A percentile compares a stretch with the other conserved stretches of the same genome.
Conservation (phyloP, 192 early-diverging fungal species). For the Rhizophagus clarus region DNA sequence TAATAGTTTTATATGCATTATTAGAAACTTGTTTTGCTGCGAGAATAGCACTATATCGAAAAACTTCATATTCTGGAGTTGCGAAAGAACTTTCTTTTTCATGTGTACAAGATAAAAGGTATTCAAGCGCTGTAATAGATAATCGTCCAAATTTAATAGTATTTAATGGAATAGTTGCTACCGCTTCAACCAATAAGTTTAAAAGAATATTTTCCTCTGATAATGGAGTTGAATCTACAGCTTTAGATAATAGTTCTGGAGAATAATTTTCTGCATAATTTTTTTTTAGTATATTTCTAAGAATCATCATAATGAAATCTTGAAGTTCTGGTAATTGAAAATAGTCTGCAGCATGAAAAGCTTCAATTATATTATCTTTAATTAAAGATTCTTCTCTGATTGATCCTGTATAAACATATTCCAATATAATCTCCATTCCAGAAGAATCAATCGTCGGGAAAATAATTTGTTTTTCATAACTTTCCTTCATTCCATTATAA, state of each 20-base stretch:
- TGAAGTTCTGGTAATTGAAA: conserved; percentile 20
- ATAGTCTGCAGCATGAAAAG: conserved; percentile 27
- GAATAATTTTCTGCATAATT: not conserved
- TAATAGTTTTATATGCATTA: not conserved
- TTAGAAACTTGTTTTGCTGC: not conserved
- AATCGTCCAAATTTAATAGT: not conserved
- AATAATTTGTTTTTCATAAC: not conserved
- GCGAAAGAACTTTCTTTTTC: not conserved
- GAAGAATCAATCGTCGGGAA: conserved; percentile 6
- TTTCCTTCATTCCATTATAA: conserved; percentile 25
- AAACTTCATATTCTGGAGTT: conserved; percentile 11
- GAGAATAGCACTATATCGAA: conserved; percentile 6
- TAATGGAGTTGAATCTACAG: not conserved
- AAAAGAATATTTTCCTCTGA: not conserved
- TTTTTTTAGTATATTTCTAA: not conserved
- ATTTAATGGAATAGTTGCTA: not conserved
- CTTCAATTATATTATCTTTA: conserved; percentile 15
- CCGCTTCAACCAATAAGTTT: not conserved
- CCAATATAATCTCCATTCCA: conserved; percentile 20
- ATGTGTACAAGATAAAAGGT: not conserved
- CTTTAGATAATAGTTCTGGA: conserved; percentile 5
- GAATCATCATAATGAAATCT: not conserved
- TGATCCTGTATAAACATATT: conserved; percentile 12
- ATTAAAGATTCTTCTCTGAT: conserved; percentile 5
- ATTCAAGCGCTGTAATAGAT: not conserved